A percentile compares a stretch with the other conserved stretches of the same genome.
Conservation (phyloP, 495 filamentous ascomycete species). For the Monascus purpureus region DNA sequence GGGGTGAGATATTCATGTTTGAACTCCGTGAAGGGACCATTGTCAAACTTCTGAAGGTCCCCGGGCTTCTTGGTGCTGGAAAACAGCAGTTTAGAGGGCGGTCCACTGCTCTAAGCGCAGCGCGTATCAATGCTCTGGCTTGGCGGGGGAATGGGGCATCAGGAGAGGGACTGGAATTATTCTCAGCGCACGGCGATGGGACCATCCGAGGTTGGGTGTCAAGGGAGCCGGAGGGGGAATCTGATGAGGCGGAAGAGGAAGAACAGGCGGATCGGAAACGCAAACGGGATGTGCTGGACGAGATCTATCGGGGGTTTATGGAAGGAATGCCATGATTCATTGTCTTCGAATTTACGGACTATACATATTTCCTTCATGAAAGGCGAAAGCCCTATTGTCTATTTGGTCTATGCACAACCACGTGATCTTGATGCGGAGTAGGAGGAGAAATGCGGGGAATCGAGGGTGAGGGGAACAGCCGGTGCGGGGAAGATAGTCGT, state of each 20-base stretch:
- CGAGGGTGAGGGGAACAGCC: too few relatives aligned
- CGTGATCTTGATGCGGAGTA: too few relatives aligned
- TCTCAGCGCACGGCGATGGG: constrained; percentile 40
- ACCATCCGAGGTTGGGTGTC: constrained; percentile 41
- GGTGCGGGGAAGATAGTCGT: too few relatives aligned
- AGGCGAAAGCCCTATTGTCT: too few relatives aligned
- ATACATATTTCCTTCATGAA: too few relatives aligned
- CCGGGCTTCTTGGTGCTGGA: constrained; percentile 34
- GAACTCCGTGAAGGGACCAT: constrained; percentile 62
- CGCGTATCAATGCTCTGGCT: constrained; percentile 51
- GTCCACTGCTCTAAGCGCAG: constrained; percentile 27
- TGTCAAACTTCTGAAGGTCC: constrained; percentile 50
- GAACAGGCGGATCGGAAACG: constrained; percentile 30
- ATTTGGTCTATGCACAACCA: too few relatives aligned
- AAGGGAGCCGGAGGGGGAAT: constrained; percentile 38
- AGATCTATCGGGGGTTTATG: constrained; percentile 30
- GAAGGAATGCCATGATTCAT: background rate
- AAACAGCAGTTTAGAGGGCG: constrained; percentile 13
- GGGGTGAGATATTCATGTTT: constrained; percentile 52
- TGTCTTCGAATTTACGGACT: too few relatives aligned
- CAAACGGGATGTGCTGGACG: constrained; percentile 35
- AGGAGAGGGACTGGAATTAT: constrained; percentile 32
- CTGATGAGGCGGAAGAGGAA: constrained; percentile 28
- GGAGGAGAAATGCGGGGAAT: too few relatives aligned
- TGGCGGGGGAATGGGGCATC: constrained; percentile 48